A percentile compares a stretch with the other conserved stretches of the same genome.
phyloP scores from a whole-genome alignment of 371 early-diverging fungal genomes.

The Chytridium lagenaria region DNA sequence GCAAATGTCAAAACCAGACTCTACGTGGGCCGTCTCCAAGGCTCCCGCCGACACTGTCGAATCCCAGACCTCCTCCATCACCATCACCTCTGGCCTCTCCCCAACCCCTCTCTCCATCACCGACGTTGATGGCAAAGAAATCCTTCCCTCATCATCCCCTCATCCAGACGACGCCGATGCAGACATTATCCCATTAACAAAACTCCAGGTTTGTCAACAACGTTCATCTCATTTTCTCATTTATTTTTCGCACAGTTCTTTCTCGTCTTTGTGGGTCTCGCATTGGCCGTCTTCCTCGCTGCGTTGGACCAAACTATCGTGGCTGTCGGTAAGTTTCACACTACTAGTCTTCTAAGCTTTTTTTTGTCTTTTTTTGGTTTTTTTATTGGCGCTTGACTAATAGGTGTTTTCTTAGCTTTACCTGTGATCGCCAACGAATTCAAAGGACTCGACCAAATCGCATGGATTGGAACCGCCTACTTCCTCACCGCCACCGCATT shows the following conservation, averaged over 20 bases:
- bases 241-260: constrained; percentile 24
- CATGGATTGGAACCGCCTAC: constrained; percentile 75
- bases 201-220: background rate
- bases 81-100: background rate
- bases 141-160: background rate
- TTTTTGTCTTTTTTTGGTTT: no score
- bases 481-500: constrained; percentile 51
- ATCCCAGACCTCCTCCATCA: no score
- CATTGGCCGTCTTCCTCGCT: constrained; percentile 67
- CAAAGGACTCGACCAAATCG: constrained; percentile 62
- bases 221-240: background rate
- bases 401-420: no score
- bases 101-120: background rate
- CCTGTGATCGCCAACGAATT: constrained; percentile 63
- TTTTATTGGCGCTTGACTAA: no score
- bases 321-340: no score
- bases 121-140: background rate
- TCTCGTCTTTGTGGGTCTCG: constrained; percentile 41
- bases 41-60: no score
- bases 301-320: constrained; percentile 64
- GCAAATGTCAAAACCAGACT: no score
- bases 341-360: no score
- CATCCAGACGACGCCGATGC: background rate
- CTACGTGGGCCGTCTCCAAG: no score
- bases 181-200: background rate